These are phyloP conservation scores for Citrullus colocynthis DNA, from an alignment of 306 rosid genomes.

Conservation along the genomic window DNA sequence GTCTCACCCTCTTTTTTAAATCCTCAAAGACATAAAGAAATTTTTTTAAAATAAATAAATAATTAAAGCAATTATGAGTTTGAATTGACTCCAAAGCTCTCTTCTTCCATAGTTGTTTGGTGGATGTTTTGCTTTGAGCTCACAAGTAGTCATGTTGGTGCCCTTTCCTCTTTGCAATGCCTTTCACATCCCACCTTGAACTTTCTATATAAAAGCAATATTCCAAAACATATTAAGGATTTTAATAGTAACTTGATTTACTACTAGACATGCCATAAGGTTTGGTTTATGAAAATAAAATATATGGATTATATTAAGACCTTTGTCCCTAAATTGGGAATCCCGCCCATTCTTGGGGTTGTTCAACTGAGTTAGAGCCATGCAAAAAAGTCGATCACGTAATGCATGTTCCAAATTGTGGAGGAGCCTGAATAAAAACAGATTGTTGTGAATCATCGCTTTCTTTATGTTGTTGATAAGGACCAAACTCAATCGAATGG, in stretches of 20 bases:
- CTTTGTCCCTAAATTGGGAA: neutral
- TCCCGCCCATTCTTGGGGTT: too few relatives aligned
- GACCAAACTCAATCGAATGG: neutral
- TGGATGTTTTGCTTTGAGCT: constrained; percentile 10
- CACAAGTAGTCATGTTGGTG: constrained; percentile 6
- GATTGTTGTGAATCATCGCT: too few relatives aligned
- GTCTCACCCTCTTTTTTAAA: neutral
- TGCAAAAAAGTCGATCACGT: too few relatives aligned
- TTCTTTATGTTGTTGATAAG: neutral
- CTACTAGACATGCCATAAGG: too few relatives aligned
- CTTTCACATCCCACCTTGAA: neutral
- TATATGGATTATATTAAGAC: neutral
- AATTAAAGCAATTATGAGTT: neutral
- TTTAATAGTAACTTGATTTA: neutral
- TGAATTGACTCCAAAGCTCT: neutral
- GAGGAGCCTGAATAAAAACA: too few relatives aligned
- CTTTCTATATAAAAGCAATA: neutral
- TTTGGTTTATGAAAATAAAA: neutral
- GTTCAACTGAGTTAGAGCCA: too few relatives aligned
- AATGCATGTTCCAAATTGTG: too few relatives aligned
- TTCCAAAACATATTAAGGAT: neutral
- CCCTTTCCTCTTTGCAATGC: neutral
- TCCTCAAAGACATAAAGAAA: neutral
- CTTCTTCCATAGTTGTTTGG: constrained; percentile 6
- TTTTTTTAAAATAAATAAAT: neutral